phyloP scores from a whole-genome alignment of 805 yeast genomes.

The Grigorovia jiainica region DNA sequence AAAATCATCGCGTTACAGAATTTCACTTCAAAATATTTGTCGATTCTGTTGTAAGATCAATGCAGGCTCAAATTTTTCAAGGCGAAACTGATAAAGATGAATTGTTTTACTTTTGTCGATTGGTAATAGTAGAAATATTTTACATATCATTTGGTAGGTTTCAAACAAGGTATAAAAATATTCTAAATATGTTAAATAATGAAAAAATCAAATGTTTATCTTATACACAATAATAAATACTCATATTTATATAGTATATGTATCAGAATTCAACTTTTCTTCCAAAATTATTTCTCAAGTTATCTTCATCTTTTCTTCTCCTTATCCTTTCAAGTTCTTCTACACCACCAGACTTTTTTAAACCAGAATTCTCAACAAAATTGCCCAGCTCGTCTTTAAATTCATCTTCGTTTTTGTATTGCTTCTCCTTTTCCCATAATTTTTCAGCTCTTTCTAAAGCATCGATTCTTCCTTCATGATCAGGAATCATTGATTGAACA shows the following conservation, averaged over 20 bases:
- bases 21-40: too few relatives aligned
- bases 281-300: constrained; percentile 44
- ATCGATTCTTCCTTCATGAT: constrained; percentile 75
- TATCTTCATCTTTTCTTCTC: constrained; percentile 58
- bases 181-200: too few relatives aligned
- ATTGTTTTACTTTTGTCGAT: too few relatives aligned
- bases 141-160: too few relatives aligned
- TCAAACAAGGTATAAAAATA: too few relatives aligned
- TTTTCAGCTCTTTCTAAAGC: constrained; percentile 87
- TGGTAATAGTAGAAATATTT: too few relatives aligned
- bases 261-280: not conserved
- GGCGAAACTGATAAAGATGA: too few relatives aligned
- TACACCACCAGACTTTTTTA: constrained; percentile 81
- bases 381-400: constrained; percentile 80
- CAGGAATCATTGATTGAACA: constrained; percentile 69
- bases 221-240: too few relatives aligned
- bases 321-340: constrained; percentile 74
- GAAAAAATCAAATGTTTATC: too few relatives aligned
- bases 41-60: too few relatives aligned
- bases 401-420: constrained; percentile 44
- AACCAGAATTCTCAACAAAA: constrained; percentile 68
- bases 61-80: too few relatives aligned
- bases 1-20: not conserved
- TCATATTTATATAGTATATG: too few relatives aligned
- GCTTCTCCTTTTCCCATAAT: constrained; percentile 61